phyloP scores from a whole-genome alignment of 768 basidiomycete species.

The Mrakia hoshinonis region DNA sequence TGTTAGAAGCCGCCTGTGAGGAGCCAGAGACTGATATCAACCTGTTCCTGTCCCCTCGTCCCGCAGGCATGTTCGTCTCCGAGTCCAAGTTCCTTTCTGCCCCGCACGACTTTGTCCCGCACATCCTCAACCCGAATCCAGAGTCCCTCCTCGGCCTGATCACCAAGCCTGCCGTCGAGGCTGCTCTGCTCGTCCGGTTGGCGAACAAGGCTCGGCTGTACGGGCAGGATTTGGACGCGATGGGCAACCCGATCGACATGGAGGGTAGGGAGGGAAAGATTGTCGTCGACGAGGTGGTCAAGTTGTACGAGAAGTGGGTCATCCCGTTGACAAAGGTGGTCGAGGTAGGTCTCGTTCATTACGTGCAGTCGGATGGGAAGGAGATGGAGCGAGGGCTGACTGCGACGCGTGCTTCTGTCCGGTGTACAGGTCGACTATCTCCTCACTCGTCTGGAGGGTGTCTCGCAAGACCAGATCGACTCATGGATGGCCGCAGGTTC shows the following conservation, averaged over 20 bases:
- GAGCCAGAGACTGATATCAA: background rate
- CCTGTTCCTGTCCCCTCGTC: background rate
- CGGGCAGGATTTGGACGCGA: slow-evolving; percentile 72
- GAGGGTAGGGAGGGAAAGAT: slow-evolving; percentile 52
- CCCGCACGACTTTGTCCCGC: slow-evolving; percentile 82
- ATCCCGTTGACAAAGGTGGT: slow-evolving; percentile 97
- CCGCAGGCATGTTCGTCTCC: slow-evolving; percentile 90
- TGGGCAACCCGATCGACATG: slow-evolving; percentile 48
- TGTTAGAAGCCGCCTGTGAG: background rate
- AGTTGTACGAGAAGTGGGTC: slow-evolving; percentile 87
- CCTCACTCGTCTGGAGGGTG: slow-evolving; percentile 74
- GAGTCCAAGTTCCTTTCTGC: slow-evolving; percentile 89
- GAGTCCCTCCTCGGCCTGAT: slow-evolving; percentile 73
- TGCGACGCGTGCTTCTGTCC: slow-evolving; percentile 4
- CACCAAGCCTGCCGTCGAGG: slow-evolving; percentile 95
- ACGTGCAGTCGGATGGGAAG: background rate
- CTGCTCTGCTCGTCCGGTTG: slow-evolving; percentile 67
- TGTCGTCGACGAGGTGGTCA: slow-evolving; percentile 84
- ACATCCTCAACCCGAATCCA: slow-evolving; percentile 72
- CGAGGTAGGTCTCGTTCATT: slow-evolving; percentile 56
- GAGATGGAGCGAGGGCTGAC: background rate
- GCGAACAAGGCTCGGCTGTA: slow-evolving; percentile 69
- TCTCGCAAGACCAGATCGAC: slow-evolving; percentile 72
- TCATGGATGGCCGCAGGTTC: slow-evolving; percentile 41
- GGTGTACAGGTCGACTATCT: slow-evolving; percentile 78